Evolutionary conservation across 805 yeast species (phyloP).

Genomic region (Candida schatavii): DNA sequence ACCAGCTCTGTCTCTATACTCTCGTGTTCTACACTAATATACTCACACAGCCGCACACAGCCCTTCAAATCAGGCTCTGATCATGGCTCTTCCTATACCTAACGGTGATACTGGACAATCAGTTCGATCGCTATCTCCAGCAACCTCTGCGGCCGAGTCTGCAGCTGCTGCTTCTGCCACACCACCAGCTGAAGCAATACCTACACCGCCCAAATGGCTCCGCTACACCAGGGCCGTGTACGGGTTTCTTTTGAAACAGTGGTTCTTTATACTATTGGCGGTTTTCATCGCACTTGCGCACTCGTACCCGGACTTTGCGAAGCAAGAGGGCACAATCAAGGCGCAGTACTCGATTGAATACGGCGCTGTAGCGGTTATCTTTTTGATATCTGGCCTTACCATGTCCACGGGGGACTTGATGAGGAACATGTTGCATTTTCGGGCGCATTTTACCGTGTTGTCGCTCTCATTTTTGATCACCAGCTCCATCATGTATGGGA

Average conservation of each 20-base stretch:
- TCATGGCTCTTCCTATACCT: no score
- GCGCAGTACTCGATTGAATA: conserved; percentile 79
- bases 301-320: conserved; percentile 78
- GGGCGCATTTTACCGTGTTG: conserved; percentile 75
- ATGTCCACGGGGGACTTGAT: conserved; percentile 64
- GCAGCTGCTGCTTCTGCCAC: no score
- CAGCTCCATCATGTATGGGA: conserved; percentile 67
- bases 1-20: no score
- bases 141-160: no score
- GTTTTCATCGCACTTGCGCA: conserved; percentile 72
- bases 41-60: no score
- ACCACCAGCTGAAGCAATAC: no score
- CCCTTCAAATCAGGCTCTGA: no score
- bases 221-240: conserved; percentile 10
- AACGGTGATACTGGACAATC: no score
- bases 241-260: conserved; percentile 44
- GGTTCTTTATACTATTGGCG: conserved; percentile 77
- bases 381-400: conserved; percentile 75
- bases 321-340: conserved; percentile 72
- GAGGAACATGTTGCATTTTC: conserved; percentile 69
- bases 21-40: no score
- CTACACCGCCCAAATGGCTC: conserved; percentile 10
- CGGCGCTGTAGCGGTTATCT: conserved; percentile 84
- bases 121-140: no score
- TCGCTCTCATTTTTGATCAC: conserved; percentile 70